Base-by-base conservation (phyloP, 83 land plant genomes). In the Diphasiastrum complanatum region DNA sequence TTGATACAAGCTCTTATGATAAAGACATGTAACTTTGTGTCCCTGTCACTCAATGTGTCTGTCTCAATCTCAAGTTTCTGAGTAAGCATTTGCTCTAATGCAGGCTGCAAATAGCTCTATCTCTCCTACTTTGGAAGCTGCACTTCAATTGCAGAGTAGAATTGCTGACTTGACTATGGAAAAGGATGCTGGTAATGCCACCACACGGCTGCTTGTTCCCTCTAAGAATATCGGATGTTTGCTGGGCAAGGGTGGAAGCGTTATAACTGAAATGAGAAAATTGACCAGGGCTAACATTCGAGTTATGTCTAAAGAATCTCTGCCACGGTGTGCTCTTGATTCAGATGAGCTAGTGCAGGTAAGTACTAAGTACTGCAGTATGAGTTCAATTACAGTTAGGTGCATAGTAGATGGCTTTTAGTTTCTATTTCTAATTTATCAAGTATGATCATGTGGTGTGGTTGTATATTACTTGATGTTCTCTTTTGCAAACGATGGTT, bases 321-420 rank as follows among this genome's bases (percentile, higher is more conserved):
- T 70, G 28, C 84, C 91, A 36, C 63, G 70, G 63, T 67, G 80
- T 80, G 84, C 81, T 36, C 60, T 58, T 14, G 85, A 80, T 56
- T 65, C 70, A 72, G 85, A 81, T 35, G 87, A 80, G 75, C 75
- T 85, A 5, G 80, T 86, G 63, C 87, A 79, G 84, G 90, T 85
- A 31, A 40, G 34, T 47, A 41, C 6, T 43, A 24, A 30, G 25
- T 61, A 19, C 16, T 16, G 4, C 37, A 5, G 5, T 33, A 12
- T 12, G 49, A 0, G 33, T 64, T 45, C 45, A 1, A 12, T 27
- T 3, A 6, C 29, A 12, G 23, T 27, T 12, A 41, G n/a, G 10
- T 2, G 22, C 0, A 10, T 5, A 45, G 25, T 31, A 16, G 5
- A 53, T 11, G 16, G 2, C 58, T 30, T 2, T 19, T 30, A 30